These are phyloP conservation scores for Aeminium ludgeri DNA, from an alignment of 495 filamentous ascomycete genomes.

Conservation along the genomic window DNA sequence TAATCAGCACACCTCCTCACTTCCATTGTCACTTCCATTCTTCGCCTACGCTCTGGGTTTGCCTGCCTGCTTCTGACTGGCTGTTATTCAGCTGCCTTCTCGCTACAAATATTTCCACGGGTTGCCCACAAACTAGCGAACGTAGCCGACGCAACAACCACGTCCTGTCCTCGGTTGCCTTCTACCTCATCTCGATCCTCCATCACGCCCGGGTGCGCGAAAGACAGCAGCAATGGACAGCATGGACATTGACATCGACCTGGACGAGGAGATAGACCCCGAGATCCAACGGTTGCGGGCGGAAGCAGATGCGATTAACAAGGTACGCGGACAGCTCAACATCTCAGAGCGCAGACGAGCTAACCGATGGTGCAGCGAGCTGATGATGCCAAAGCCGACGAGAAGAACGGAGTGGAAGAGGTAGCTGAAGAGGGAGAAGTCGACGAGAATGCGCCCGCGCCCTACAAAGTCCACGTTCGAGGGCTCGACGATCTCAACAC, in stretches of 20 bases:
- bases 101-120: no score
- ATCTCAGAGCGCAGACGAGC: slow-evolving; percentile 5
- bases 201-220: no score
- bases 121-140: no score
- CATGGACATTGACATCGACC: slow-evolving; percentile 47
- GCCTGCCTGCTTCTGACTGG: no score
- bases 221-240: slow-evolving; percentile 45
- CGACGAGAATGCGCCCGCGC: slow-evolving; percentile 20
- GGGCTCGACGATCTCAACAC: slow-evolving; percentile 73
- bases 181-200: no score
- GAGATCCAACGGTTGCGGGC: slow-evolving; percentile 24
- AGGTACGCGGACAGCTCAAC: slow-evolving; percentile 18
- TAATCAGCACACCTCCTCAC: no score
- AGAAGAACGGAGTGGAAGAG: slow-evolving; percentile 12
- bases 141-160: no score
- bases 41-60: no score
- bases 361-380: not conserved
- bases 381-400: slow-evolving; percentile 3
- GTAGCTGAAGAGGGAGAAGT: slow-evolving; percentile 13
- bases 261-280: slow-evolving; percentile 30
- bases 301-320: slow-evolving; percentile 27
- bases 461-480: slow-evolving; percentile 59
- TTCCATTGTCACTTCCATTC: no score
- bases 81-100: no score
- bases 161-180: no score